Percentiles rank a stretch among this genome's conserved stretches.
Conservation (phyloP, 768 basidiomycete genomes). For the Kwoniella shandongensis region DNA sequence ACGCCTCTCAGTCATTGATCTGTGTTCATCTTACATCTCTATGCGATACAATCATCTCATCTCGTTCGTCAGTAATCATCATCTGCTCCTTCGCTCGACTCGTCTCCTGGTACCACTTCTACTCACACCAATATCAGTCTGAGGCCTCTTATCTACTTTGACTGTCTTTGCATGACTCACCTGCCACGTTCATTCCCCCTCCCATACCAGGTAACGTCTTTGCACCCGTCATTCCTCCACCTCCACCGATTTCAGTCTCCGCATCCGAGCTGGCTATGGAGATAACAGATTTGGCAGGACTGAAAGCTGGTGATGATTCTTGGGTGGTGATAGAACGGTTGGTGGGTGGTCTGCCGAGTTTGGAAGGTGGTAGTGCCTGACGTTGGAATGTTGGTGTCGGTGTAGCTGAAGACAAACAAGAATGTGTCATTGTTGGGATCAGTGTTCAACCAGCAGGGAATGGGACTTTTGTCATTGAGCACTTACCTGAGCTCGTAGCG, state of each 20-base stretch:
- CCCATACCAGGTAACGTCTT: constrained; percentile 18
- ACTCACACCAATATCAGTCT: neutral
- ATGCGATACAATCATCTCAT: too few relatives aligned
- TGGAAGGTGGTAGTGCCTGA: constrained; percentile 33
- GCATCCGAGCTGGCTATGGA: constrained; percentile 6
- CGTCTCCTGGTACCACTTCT: constrained; percentile 10
- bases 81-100: constrained; percentile 16
- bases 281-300: constrained; percentile 20
- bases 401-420: constrained; percentile 11
- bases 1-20: too few relatives aligned
- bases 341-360: constrained; percentile 41
- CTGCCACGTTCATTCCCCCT: neutral
- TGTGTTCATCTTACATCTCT: too few relatives aligned
- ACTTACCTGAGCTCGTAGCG: constrained; percentile 11
- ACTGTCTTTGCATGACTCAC: neutral
- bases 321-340: constrained; percentile 11
- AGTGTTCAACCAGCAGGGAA: neutral
- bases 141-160: too few relatives aligned
- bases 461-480: too few relatives aligned
- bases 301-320: constrained; percentile 5
- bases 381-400: constrained; percentile 22
- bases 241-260: neutral
- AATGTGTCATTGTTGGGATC: neutral
- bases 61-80: constrained; percentile 13
- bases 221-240: constrained; percentile 12